Conservation (phyloP, 78 protist genomes). For the Dictyostelium citrinum region DNA sequence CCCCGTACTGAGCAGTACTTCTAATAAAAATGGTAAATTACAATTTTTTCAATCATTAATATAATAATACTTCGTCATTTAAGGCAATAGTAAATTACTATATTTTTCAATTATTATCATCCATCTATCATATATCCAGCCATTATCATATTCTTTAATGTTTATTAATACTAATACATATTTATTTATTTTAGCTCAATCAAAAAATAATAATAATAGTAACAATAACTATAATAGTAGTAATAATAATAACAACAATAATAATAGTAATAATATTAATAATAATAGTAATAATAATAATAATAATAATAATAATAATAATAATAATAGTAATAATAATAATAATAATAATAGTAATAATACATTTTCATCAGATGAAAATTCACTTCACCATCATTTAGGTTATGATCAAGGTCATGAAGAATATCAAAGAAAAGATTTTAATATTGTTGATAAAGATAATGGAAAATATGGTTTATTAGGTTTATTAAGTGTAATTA, state of each 20-base stretch:
- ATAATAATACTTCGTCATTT: not conserved
- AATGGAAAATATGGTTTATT: slow-evolving; percentile 85
- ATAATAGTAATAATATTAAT: not conserved
- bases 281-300: not conserved
- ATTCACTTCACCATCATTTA: not conserved
- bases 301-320: not conserved
- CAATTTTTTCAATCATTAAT: not conserved
- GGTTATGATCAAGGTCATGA: not conserved
- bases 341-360: not conserved
- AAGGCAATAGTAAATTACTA: not conserved
- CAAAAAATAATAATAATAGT: not conserved
- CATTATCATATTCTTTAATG: too few relatives aligned
- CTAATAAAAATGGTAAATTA: not conserved
- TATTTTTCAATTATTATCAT: not conserved
- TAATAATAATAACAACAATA: not conserved
- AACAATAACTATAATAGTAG: not conserved
- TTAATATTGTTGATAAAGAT: not conserved
- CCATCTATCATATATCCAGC: not conserved
- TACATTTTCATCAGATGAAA: not conserved
- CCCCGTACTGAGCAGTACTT: slow-evolving; percentile 40
- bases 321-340: not conserved
- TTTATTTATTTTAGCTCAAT: not conserved
- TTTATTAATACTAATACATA: not conserved
- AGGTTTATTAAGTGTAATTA: slow-evolving; percentile 90
- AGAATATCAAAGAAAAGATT: slow-evolving; percentile 1